phyloP scores from a whole-genome alignment of 768 basidiomycete species.

The Kwoniella sp. region DNA sequence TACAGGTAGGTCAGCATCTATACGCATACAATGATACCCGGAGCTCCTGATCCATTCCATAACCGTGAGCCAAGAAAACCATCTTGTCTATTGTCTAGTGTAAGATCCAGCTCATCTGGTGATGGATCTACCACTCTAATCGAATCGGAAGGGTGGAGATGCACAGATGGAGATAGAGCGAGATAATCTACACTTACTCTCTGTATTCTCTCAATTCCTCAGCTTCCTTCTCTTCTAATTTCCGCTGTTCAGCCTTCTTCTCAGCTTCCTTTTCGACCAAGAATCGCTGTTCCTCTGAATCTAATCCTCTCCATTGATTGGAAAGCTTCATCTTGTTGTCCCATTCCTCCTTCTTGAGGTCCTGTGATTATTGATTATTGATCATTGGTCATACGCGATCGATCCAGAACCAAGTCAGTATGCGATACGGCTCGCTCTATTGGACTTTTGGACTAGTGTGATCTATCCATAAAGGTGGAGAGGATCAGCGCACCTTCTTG shows the following conservation, averaged over 20 bases:
- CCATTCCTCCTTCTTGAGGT: slow-evolving; percentile 57
- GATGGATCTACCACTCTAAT: too few species aligned
- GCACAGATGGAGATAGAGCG: too few species aligned
- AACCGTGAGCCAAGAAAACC: too few species aligned
- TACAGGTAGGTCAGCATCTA: neutral
- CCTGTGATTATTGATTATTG: slow-evolving; percentile 29
- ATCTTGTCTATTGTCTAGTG: too few species aligned
- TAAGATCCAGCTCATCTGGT: too few species aligned
- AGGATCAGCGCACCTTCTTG: slow-evolving; percentile 47
- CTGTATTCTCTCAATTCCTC: slow-evolving; percentile 54
- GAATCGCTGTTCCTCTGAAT: slow-evolving; percentile 56
- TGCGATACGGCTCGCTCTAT: too few species aligned
- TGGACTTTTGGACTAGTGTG: too few species aligned
- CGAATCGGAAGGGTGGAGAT: too few species aligned
- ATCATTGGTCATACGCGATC: too few species aligned
- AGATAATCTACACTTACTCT: slow-evolving; percentile 34
- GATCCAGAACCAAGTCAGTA: neutral
- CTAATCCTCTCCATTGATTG: slow-evolving; percentile 58
- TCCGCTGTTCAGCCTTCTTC: slow-evolving; percentile 43
- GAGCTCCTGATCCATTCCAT: too few species aligned
- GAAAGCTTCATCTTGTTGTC: slow-evolving; percentile 58
- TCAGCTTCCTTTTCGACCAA: slow-evolving; percentile 50
- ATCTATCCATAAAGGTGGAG: too few species aligned
- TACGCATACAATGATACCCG: too few species aligned
- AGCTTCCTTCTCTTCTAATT: slow-evolving; percentile 43